These are phyloP conservation scores for Aphanomyces euteiches DNA, from an alignment of 352 stramenopile genomes.

Conservation along the genomic window DNA sequence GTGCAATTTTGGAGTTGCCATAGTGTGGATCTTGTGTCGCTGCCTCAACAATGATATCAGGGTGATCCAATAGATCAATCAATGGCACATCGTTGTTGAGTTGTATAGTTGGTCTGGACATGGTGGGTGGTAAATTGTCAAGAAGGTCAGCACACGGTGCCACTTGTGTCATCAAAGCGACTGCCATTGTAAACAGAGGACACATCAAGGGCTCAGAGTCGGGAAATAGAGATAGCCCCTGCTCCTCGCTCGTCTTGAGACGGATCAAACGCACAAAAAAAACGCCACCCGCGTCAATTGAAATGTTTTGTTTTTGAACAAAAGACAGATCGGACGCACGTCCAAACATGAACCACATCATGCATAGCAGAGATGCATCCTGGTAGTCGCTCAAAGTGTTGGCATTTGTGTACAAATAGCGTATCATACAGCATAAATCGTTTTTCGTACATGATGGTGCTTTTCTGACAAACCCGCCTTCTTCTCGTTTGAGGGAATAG, in stretches of 20 bases:
- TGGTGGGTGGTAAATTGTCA: constrained; percentile 17
- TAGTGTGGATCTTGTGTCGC: background rate
- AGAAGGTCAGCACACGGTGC: constrained; percentile 28
- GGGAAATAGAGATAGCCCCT: constrained; percentile 37
- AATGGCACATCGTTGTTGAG: background rate
- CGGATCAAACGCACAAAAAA: constrained; percentile 37
- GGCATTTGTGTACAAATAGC: constrained; percentile 35
- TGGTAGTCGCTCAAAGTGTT: constrained; percentile 34
- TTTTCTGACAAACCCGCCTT: constrained; percentile 36
- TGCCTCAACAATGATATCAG: background rate
- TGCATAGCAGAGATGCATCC: constrained; percentile 34
- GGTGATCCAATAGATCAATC: background rate
- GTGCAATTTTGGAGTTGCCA: background rate
- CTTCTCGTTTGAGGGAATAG: constrained; percentile 33
- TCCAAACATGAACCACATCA: constrained; percentile 43
- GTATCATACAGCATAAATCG: constrained; percentile 29
- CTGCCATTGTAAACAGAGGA: constrained; percentile 29
- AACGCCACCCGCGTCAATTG: constrained; percentile 24
- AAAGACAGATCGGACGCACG: constrained; percentile 34
- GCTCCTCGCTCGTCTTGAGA: constrained; percentile 36
- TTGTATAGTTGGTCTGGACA: background rate
- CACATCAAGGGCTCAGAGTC: constrained; percentile 32
- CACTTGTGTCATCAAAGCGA: constrained; percentile 32
- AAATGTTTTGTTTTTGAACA: constrained; percentile 35
- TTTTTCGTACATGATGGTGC: constrained; percentile 37